Conservation (phyloP, 352 stramenopile species). For the Phytophthora sansomeana region DNA sequence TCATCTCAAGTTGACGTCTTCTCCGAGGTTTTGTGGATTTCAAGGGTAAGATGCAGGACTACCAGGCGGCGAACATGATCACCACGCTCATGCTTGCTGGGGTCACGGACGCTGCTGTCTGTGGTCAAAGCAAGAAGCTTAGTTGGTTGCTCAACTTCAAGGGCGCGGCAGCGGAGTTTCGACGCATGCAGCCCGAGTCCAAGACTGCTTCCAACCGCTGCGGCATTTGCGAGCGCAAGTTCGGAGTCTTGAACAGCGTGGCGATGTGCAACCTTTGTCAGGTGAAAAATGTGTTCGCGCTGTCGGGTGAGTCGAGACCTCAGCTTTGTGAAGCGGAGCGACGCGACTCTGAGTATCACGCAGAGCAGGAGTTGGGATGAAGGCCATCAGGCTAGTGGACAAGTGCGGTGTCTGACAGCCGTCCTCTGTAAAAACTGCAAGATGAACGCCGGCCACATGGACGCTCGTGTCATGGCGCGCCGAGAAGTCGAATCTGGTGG, state of each 20-base stretch:
- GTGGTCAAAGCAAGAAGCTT: conserved; percentile 69
- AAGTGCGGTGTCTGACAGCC: conserved; percentile 35
- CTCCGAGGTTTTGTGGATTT: conserved; percentile 35
- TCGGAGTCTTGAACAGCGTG: conserved; percentile 44
- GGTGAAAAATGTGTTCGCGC: conserved; percentile 42
- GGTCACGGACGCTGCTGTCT: conserved; percentile 47
- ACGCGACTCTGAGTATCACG: conserved; percentile 2
- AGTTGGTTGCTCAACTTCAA: conserved; percentile 45
- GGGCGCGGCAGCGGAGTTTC: conserved; percentile 23
- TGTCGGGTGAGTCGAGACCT: conserved; percentile 47
- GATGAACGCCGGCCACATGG: conserved; percentile 28
- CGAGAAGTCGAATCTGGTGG: conserved; percentile 19
- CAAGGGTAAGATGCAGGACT: conserved; percentile 38
- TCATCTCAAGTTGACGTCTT: conserved; percentile 31
- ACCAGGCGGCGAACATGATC: conserved; percentile 37
- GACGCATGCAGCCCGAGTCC: conserved; percentile 16
- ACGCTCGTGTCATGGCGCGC: conserved; percentile 38
- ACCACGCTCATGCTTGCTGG: conserved; percentile 26
- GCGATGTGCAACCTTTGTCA: conserved; percentile 47
- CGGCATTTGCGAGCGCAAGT: conserved; percentile 46
- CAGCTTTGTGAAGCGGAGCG: conserved; percentile 30
- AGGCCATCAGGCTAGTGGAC: conserved; percentile 9
- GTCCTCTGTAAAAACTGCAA: conserved; percentile 72
- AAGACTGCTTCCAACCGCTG: conserved; percentile 29
- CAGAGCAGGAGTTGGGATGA: conserved; percentile 32